phyloP scores from a whole-genome alignment of 305 asterid species.

The Fraxinus dipetala region DNA sequence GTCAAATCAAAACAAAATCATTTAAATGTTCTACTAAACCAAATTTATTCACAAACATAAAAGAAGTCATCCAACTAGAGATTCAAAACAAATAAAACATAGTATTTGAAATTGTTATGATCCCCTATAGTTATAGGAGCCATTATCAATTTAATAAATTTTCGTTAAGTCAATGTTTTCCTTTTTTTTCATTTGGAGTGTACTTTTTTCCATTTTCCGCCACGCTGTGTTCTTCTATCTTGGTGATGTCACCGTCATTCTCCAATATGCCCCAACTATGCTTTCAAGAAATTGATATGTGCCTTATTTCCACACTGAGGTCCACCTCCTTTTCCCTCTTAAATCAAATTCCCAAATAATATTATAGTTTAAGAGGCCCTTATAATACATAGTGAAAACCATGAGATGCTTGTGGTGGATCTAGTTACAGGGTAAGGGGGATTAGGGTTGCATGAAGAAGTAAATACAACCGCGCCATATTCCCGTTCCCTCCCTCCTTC shows the following conservation, averaged over 20 bases:
- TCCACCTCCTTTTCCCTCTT: background rate
- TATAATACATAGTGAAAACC: background rate
- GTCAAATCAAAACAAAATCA: background rate
- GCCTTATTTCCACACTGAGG: background rate
- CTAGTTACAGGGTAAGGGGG: background rate
- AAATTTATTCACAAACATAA: background rate
- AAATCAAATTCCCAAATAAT: background rate
- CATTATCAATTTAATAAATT: background rate
- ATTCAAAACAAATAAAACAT: background rate
- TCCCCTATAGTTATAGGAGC: background rate
- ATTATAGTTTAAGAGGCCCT: background rate
- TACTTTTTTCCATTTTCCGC: background rate
- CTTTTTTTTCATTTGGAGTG: background rate
- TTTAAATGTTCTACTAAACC: background rate
- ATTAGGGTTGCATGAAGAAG: background rate
- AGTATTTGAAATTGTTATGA: background rate
- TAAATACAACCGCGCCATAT: background rate
- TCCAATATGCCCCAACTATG: background rate
- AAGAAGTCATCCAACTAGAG: background rate
- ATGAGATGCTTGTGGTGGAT: background rate
- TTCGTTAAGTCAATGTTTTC: background rate
- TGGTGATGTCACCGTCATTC: background rate
- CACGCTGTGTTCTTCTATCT: background rate
- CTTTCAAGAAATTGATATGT: background rate
- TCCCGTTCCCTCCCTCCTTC: background rate